phyloP scores from a whole-genome alignment of 2,329 filamentous ascomycete genomes.

The Paracoccidioides brasiliensis region DNA sequence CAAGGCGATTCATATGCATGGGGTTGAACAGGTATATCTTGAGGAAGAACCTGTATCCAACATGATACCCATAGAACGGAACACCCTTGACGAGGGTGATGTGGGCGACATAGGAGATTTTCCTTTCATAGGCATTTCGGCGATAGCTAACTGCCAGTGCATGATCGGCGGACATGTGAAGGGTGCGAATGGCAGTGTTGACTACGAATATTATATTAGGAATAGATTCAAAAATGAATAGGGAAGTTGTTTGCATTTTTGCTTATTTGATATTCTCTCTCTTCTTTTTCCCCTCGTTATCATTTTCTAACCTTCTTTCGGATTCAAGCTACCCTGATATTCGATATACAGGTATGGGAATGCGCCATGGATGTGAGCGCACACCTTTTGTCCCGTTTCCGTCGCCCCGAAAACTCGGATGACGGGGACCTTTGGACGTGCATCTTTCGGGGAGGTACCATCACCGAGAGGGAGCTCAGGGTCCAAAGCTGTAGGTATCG shows the following conservation, averaged over 20 bases:
- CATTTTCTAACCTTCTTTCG: conserved; percentile 49
- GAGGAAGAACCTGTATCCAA: conserved; percentile 80
- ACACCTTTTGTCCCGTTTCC: conserved; percentile 89
- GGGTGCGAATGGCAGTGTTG: conserved; percentile 57
- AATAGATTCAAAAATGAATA: conserved; percentile 3
- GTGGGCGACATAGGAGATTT: conserved; percentile 67
- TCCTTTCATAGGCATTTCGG: conserved; percentile 56
- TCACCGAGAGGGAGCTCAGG: conserved; percentile 59
- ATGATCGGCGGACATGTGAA: conserved; percentile 82
- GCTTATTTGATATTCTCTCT: background rate
- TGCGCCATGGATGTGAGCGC: conserved; percentile 87
- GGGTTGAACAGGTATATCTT: conserved; percentile 95
- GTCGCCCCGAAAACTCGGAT: conserved; percentile 86
- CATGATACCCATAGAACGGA: conserved; percentile 91
- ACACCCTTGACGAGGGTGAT: conserved; percentile 86
- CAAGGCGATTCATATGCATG: conserved; percentile 68
- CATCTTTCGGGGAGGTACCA: conserved; percentile 44
- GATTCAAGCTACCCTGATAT: conserved; percentile 57
- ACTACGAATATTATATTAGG: conserved; percentile 39
- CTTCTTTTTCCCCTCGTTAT: background rate
- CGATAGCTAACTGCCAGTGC: conserved; percentile 77
- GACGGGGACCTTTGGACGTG: conserved; percentile 64
- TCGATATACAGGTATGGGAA: conserved; percentile 93
- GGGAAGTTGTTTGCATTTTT: background rate
- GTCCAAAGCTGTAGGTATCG: conserved; percentile 64